These are phyloP conservation scores for Marasmius tenuissimus DNA, from an alignment of 1,284 basidiomycete species.

Conservation along the genomic window DNA sequence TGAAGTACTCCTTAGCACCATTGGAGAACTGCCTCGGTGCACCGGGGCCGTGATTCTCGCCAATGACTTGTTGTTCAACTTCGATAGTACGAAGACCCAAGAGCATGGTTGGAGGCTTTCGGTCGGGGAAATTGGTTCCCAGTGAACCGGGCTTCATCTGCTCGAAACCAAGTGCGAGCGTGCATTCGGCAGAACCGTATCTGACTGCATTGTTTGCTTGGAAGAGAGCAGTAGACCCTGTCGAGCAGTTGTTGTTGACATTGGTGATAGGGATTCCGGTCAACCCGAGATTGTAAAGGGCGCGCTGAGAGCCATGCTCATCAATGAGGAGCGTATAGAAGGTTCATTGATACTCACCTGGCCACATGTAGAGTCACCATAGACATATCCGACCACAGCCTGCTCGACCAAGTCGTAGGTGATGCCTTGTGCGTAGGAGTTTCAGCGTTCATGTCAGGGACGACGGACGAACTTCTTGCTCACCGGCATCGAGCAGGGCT, in stretches of 20 bases:
- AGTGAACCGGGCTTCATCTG: constrained; percentile 83
- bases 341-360: constrained; percentile 47
- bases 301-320: constrained; percentile 42
- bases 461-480: constrained; percentile 6
- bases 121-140: constrained; percentile 69
- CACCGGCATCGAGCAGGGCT: constrained; percentile 82
- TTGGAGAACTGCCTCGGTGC: constrained; percentile 80
- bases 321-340: neutral
- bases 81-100: constrained; percentile 46
- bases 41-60: constrained; percentile 66
- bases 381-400: constrained; percentile 81
- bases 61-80: constrained; percentile 54
- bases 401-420: constrained; percentile 79
- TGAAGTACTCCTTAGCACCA: constrained; percentile 78
- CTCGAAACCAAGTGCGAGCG: constrained; percentile 85
- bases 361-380: constrained; percentile 79
- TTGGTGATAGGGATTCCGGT: constrained; percentile 86
- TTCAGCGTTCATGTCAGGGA: neutral
- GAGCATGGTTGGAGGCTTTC: constrained; percentile 56
- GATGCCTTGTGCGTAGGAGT: constrained; percentile 47
- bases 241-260: constrained; percentile 85
- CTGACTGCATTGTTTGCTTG: constrained; percentile 70
- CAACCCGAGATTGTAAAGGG: constrained; percentile 84
- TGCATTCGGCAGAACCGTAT: constrained; percentile 72
- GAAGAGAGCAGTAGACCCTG: constrained; percentile 74